Evolutionary conservation across 1,284 basidiomycete genomes (phyloP), one percentile per base, ranked within the genome.

Genomic region (Boletus austroedulis): DNA sequence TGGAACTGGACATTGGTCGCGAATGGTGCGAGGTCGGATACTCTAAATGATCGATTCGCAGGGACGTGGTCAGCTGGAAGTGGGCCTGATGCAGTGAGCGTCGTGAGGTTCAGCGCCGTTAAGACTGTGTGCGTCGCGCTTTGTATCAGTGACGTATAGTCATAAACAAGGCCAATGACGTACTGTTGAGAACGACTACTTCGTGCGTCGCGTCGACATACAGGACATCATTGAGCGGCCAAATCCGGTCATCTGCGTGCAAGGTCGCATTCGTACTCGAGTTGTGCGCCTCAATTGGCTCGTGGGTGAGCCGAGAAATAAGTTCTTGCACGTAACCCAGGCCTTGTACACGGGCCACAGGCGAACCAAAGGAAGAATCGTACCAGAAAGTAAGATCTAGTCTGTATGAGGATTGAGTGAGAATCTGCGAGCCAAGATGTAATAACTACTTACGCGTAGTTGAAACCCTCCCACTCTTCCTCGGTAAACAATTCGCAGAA

Each of bases 401-500:
- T 40, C 62, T 62, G 23, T 24, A 56, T n/a, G 15, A 3, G 12
- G 4, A 47, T 1, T 1, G 2, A 5, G 26, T 65, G 21, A 58
- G 48, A 40, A 2, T 6, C 21, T 2, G 28, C 2, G 11, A 1
- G 5, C 11, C 23, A 26, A 8, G 17, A 21, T 21, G 23, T 19
- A 36, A 41, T 1, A 4, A 24, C 8, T 7, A 78, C 86, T 60
- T 66, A 90, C 84, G 85, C 78, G 61, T 95, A 95, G 70, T 93
- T 84, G 71, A 92, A 95, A 14, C 91, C 92, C 65, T 89, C 82
- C 88, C 93, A 95, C 72, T 97, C 94, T 47, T 92, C 87, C 67
- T 89, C 80, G 0, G 90, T 94, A 75, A 98, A 98, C 1, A 98
- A 77, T 52, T 84, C 83, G 66, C 95, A 98, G 75, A 96, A 97